Evolutionary conservation across 1,284 basidiomycete species (phyloP).

Genomic region (Ganoderma lucidum): DNA sequence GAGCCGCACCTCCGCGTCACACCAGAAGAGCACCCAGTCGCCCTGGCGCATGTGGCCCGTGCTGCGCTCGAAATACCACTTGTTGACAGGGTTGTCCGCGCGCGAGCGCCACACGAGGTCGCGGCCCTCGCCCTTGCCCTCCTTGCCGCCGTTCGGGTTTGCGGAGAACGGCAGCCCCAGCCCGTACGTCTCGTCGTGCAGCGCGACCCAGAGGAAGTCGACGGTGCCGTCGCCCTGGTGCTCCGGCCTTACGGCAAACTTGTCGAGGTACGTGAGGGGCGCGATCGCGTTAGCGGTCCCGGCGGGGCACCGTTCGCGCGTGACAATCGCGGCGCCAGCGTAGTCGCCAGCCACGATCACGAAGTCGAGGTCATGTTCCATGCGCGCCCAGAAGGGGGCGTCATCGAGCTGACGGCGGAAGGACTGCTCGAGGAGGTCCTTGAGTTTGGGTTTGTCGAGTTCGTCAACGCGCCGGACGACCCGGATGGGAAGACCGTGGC

Average conservation of each 20-base stretch:
- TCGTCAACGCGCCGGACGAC: slow-evolving; percentile 74
- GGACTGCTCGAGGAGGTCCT: slow-evolving; percentile 84
- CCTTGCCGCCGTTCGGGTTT: slow-evolving; percentile 94
- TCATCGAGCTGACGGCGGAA: slow-evolving; percentile 84
- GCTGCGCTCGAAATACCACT: slow-evolving; percentile 98
- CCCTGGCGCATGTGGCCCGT: slow-evolving; percentile 90
- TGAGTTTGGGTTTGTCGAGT: slow-evolving; percentile 83
- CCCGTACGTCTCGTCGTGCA: slow-evolving; percentile 98
- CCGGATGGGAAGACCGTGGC: slow-evolving; percentile 87
- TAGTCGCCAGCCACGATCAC: slow-evolving; percentile 97
- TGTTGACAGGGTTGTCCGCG: slow-evolving; percentile 95
- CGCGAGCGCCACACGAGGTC: slow-evolving; percentile 97
- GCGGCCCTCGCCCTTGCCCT: slow-evolving; percentile 88
- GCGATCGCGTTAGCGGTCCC: slow-evolving; percentile 39
- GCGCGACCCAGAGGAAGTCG: slow-evolving; percentile 98
- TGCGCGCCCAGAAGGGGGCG: slow-evolving; percentile 80
- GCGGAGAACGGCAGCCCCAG: slow-evolving; percentile 93
- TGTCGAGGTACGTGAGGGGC: slow-evolving; percentile 94
- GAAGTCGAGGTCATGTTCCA: slow-evolving; percentile 87
- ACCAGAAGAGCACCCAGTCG: slow-evolving; percentile 97
- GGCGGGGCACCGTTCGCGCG: slow-evolving; percentile 70
- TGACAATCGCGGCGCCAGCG: slow-evolving; percentile 94
- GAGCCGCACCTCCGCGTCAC: slow-evolving; percentile 90
- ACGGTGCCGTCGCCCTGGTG: slow-evolving; percentile 99
- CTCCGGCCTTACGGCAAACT: slow-evolving; percentile 95